phyloP scores from a whole-genome alignment of 2,329 filamentous ascomycete species.

The Apiospora rasikravindrae region DNA sequence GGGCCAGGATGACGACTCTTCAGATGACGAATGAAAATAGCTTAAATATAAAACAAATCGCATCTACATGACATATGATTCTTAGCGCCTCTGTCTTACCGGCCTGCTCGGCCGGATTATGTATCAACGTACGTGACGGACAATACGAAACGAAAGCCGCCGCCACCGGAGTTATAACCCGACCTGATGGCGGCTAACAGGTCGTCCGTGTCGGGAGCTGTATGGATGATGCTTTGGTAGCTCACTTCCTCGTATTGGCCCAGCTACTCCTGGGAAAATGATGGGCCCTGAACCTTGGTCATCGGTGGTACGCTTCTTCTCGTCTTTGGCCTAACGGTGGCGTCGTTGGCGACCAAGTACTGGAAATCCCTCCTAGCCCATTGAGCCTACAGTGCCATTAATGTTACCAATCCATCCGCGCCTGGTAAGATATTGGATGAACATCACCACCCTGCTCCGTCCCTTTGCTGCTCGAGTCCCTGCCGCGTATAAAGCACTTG shows the following conservation, averaged over 20 bases:
- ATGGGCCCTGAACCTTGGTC: too few species aligned
- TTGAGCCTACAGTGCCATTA: slow-evolving; percentile 40
- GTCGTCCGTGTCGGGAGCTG: too few species aligned
- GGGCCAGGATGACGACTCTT: slow-evolving; percentile 35
- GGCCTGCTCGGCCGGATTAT: not conserved
- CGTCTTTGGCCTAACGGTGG: slow-evolving; percentile 67
- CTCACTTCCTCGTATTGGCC: too few species aligned
- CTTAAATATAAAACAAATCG: not conserved
- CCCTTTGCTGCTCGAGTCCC: not conserved
- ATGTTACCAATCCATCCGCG: slow-evolving; percentile 35
- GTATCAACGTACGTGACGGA: not conserved
- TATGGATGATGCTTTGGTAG: too few species aligned
- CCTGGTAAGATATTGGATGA: not conserved
- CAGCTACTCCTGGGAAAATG: too few species aligned
- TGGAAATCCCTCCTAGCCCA: slow-evolving; percentile 49
- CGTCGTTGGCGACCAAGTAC: slow-evolving; percentile 50
- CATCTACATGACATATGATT: not conserved
- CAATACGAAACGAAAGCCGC: not conserved
- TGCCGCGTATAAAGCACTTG: too few species aligned
- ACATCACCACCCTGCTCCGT: not conserved
- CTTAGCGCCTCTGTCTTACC: not conserved
- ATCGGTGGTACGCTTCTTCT: too few species aligned
- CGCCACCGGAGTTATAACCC: not conserved
- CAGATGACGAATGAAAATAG: slow-evolving; percentile 24
- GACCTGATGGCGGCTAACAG: not conserved